Percentiles rank a stretch among this genome's conserved stretches.
Evolutionary conservation across 768 basidiomycete genomes (phyloP).

Genomic region (Tricholoma sp.): DNA sequence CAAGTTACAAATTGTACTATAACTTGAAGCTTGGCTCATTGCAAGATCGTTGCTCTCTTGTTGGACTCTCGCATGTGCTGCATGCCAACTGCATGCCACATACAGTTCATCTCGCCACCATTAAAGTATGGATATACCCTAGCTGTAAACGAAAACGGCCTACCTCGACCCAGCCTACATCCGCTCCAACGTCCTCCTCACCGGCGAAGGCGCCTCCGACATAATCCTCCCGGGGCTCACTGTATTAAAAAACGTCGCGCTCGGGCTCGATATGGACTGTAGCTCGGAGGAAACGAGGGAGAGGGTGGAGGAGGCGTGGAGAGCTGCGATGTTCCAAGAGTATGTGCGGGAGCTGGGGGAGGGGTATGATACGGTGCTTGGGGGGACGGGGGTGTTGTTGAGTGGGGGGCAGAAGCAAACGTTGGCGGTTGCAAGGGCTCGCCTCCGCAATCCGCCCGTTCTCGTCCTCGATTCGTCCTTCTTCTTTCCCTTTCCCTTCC

Average conservation of each 20-base stretch:
- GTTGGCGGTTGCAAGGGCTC: constrained; percentile 85
- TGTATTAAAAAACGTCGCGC: constrained; percentile 87
- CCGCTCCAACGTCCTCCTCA: constrained; percentile 52
- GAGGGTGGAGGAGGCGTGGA: constrained; percentile 79
- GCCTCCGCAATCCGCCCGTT: constrained; percentile 80
- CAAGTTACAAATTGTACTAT: too few species aligned
- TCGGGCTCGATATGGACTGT: too few species aligned
- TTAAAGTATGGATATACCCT: too few species aligned
- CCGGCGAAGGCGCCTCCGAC: constrained; percentile 53
- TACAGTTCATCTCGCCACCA: too few species aligned
- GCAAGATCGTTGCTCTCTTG: too few species aligned
- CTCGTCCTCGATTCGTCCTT: constrained; percentile 77
- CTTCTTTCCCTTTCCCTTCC: constrained; percentile 13
- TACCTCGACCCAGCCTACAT: too few species aligned
- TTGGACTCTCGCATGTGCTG: too few species aligned
- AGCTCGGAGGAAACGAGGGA: too few species aligned
- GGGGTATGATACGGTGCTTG: constrained; percentile 79
- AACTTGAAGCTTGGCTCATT: too few species aligned
- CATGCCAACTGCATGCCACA: too few species aligned
- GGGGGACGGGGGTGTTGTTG: constrained; percentile 57
- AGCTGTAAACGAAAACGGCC: too few species aligned
- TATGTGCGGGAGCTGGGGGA: constrained; percentile 81
- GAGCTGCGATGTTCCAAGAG: constrained; percentile 81
- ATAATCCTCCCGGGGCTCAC: constrained; percentile 73
- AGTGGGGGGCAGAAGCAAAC: too few species aligned